Conservation (phyloP, 352 stramenopile species). For the Paralagenidium karlingii region DNA sequence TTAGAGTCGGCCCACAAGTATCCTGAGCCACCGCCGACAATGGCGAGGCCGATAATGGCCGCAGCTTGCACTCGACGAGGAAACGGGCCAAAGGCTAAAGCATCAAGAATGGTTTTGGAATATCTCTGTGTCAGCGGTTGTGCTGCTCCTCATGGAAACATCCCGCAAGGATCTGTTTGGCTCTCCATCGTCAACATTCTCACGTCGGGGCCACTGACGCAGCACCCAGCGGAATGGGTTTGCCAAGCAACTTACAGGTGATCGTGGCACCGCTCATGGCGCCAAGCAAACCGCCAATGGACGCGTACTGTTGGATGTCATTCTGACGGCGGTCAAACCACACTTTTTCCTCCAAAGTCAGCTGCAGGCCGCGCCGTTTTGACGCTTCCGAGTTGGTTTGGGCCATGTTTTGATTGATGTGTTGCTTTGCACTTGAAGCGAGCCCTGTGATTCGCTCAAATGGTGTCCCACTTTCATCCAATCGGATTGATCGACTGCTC, state of each 20-base stretch:
- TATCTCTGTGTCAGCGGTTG: no score
- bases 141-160: no score
- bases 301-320: constrained; percentile 51
- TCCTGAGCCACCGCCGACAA: constrained; percentile 42
- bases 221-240: no score
- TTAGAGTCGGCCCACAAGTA: constrained; percentile 66
- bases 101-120: no score
- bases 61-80: constrained; percentile 41
- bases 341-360: constrained; percentile 73
- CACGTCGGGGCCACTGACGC: no score
- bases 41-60: constrained; percentile 32
- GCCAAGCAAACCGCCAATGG: constrained; percentile 41
- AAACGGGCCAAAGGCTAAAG: constrained; percentile 51
- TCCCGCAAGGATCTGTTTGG: no score
- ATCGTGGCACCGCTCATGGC: constrained; percentile 28
- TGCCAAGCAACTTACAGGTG: constrained; percentile 41
- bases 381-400: neutral
- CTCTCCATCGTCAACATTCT: no score
- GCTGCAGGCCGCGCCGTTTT: constrained; percentile 9
- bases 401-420: neutral
- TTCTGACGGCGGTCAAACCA: constrained; percentile 63
- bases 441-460: neutral
- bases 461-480: neutral
- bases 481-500: neutral
- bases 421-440: neutral